Evolutionary conservation across 2,329 filamentous ascomycete genomes (phyloP).

Genomic region (Ceratocystis colombiana): DNA sequence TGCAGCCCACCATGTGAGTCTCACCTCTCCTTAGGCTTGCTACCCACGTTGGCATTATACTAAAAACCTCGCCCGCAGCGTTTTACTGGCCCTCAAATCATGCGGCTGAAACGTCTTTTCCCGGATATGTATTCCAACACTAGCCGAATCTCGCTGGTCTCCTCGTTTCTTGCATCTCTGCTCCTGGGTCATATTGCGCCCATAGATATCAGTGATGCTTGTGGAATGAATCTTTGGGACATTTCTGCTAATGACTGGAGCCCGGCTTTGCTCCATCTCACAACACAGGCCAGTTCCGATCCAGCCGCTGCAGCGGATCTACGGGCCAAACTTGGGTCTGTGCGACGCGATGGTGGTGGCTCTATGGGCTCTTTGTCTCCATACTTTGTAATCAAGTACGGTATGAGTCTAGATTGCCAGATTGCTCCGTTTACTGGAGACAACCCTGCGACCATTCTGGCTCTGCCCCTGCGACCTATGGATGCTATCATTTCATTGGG

Average conservation of each 20-base stretch:
- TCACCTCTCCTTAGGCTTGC: not conserved
- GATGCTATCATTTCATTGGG: conserved; percentile 93
- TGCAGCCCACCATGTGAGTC: conserved; percentile 78
- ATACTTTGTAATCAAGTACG: conserved; percentile 72
- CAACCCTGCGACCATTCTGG: conserved; percentile 90
- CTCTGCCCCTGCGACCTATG: conserved; percentile 71
- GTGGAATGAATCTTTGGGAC: conserved; percentile 95
- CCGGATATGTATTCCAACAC: conserved; percentile 74
- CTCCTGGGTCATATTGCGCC: conserved; percentile 78
- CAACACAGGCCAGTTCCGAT: conserved; percentile 49
- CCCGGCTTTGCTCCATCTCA: conserved; percentile 62
- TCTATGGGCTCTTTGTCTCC: conserved; percentile 63
- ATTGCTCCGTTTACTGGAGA: conserved; percentile 87
- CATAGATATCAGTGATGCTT: conserved; percentile 88
- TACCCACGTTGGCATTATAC: not conserved
- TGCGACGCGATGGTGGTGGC: conserved; percentile 68
- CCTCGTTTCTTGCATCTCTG: conserved; percentile 85
- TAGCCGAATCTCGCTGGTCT: conserved; percentile 80
- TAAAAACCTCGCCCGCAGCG: conserved; percentile 43
- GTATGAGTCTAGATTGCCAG: conserved; percentile 63
- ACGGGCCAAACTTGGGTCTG: conserved; percentile 66
- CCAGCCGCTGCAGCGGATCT: conserved; percentile 50
- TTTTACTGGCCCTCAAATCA: conserved; percentile 95
- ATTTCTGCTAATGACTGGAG: conserved; percentile 65
- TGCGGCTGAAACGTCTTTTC: conserved; percentile 71